A percentile compares a stretch with the other conserved stretches of the same genome.
These are phyloP conservation scores for Austroboletus novae-zelandiae DNA, from an alignment of 1,284 basidiomycete species.

Conservation along the genomic window DNA sequence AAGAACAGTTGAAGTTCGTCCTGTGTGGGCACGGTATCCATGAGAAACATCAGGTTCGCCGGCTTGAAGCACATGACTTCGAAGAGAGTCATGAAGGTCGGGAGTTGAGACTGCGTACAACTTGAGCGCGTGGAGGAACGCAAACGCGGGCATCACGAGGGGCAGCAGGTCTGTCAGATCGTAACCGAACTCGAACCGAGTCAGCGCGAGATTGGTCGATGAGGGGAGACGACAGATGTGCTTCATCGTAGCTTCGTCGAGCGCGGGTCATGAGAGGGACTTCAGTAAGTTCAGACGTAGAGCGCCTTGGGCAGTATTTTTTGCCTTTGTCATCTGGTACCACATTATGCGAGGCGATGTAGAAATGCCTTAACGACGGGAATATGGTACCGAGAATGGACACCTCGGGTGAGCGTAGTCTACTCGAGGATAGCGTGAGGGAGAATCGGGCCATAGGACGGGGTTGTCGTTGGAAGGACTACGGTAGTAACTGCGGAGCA, in stretches of 20 bases:
- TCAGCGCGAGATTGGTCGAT: slow-evolving; percentile 16
- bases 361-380: slow-evolving; percentile 18
- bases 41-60: slow-evolving; percentile 15
- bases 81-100: slow-evolving; percentile 19
- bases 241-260: slow-evolving; percentile 23
- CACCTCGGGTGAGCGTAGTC: slow-evolving; percentile 15
- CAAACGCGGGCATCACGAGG: slow-evolving; percentile 13
- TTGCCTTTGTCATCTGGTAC: slow-evolving; percentile 7
- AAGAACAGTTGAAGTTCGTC: slow-evolving; percentile 24
- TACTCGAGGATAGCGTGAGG: slow-evolving; percentile 13
- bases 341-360: slow-evolving; percentile 3
- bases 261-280: slow-evolving; percentile 17
- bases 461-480: slow-evolving; percentile 25
- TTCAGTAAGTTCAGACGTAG: slow-evolving; percentile 17
- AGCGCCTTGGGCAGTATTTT: slow-evolving; percentile 21
- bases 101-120: slow-evolving; percentile 11
- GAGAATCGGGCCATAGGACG: slow-evolving; percentile 21
- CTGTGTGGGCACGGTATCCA: slow-evolving; percentile 8
- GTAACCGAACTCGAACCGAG: slow-evolving; percentile 14
- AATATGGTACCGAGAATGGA: slow-evolving; percentile 24
- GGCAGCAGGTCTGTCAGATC: slow-evolving; percentile 14
- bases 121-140: slow-evolving; percentile 9
- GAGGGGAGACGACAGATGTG: slow-evolving; percentile 23
- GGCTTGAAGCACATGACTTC: slow-evolving; percentile 20
- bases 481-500: background rate